phyloP scores from a whole-genome alignment of 805 yeast species.

The Osmozyma mogii region DNA sequence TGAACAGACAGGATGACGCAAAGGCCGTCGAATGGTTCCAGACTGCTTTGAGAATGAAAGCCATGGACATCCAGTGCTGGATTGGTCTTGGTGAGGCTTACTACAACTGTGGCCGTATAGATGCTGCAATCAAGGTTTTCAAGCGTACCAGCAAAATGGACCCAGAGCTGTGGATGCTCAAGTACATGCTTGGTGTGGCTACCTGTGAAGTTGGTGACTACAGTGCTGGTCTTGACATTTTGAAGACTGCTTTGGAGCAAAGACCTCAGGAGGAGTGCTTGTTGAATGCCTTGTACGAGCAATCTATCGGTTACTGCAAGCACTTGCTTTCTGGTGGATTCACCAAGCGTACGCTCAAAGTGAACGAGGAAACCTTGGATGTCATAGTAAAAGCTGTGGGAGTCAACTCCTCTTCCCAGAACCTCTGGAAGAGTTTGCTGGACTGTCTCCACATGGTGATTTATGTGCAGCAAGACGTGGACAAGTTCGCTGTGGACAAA shows the following conservation, averaged over 20 bases:
- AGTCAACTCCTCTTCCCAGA: constrained; percentile 33
- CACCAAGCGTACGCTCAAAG: constrained; percentile 53
- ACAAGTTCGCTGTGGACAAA: constrained; percentile 37
- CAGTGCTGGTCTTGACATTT: constrained; percentile 46
- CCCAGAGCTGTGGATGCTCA: constrained; percentile 51
- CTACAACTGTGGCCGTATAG: constrained; percentile 71
- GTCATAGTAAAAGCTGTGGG: constrained; percentile 31
- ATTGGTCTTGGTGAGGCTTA: constrained; percentile 97
- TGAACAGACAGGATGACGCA: constrained; percentile 64
- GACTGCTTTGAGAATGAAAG: constrained; percentile 63
- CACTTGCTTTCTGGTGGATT: constrained; percentile 52
- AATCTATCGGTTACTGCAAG: constrained; percentile 47
- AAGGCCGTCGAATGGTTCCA: constrained; percentile 88
- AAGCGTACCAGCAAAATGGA: constrained; percentile 51
- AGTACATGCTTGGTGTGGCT: constrained; percentile 61
- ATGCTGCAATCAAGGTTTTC: constrained; percentile 82
- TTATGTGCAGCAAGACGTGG: constrained; percentile 45
- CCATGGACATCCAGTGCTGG: constrained; percentile 76
- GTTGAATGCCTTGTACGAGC: constrained; percentile 47
- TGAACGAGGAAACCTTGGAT: constrained; percentile 40
- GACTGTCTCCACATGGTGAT: constrained; percentile 50
- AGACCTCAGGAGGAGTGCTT: constrained; percentile 43
- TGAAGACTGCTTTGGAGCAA: constrained; percentile 33
- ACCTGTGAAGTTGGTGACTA: constrained; percentile 58
- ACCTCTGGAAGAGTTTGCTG: constrained; percentile 60